phyloP scores from a whole-genome alignment of 352 stramenopile genomes.

The Phytophthora hybrid region DNA sequence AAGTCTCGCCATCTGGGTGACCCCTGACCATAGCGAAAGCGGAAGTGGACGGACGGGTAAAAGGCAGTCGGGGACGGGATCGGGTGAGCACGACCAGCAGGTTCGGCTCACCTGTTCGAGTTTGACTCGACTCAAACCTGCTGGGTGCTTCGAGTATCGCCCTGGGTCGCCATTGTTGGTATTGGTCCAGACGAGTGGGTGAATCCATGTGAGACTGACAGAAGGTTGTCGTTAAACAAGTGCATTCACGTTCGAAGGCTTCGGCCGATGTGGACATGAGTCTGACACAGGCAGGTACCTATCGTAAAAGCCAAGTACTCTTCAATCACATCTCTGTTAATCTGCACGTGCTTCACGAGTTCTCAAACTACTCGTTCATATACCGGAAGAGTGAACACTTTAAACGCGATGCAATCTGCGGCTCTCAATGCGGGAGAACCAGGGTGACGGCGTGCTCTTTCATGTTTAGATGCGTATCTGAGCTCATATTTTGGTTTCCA shows the following conservation, averaged over 20 bases:
- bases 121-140: conserved; percentile 14
- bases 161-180: too few relatives aligned
- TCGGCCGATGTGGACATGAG: too few relatives aligned
- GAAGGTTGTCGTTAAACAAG: too few relatives aligned
- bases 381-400: neutral
- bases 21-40: neutral
- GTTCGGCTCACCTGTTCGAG: conserved; percentile 16
- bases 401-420: neutral
- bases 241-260: too few relatives aligned
- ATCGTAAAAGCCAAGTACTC: too few relatives aligned
- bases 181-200: too few relatives aligned
- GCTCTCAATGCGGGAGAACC: neutral
- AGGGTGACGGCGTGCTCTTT: neutral
- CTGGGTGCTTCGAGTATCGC: conserved; percentile 2
- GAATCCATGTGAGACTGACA: too few relatives aligned
- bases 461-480: neutral
- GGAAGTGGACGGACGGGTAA: conserved; percentile 9
- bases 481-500: neutral
- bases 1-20: conserved; percentile 22
- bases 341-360: too few relatives aligned
- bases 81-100: conserved; percentile 28
- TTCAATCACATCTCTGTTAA: too few relatives aligned
- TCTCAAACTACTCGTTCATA: neutral
- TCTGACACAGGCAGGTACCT: too few relatives aligned
- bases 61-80: conserved; percentile 27